Conservation (phyloP, 768 basidiomycete species). For the Hemileccinum impolitum region DNA sequence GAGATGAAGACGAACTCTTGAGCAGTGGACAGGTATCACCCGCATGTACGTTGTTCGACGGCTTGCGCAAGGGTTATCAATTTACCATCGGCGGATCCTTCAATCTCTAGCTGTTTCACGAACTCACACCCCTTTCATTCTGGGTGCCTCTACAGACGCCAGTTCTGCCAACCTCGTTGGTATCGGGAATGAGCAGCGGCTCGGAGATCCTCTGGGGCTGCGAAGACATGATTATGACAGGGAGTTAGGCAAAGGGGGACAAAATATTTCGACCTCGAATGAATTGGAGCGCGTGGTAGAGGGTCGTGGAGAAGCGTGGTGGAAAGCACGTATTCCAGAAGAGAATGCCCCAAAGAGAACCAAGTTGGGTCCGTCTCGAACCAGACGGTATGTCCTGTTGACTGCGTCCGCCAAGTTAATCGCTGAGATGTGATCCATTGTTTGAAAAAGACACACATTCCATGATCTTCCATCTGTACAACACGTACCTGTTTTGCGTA, state of each 20-base stretch:
- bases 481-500: conserved; percentile 44
- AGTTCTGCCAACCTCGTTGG: conserved; percentile 25
- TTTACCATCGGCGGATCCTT: conserved; percentile 3
- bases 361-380: conserved; percentile 23
- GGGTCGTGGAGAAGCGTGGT: conserved; percentile 15
- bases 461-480: conserved; percentile 55
- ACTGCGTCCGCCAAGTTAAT: neutral
- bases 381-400: conserved; percentile 18
- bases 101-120: conserved; percentile 22
- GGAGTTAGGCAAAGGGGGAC: conserved; percentile 2
- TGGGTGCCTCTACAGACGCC: conserved; percentile 29
- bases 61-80: conserved; percentile 6
- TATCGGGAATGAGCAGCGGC: conserved; percentile 15
- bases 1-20: conserved; percentile 63
- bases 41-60: conserved; percentile 43
- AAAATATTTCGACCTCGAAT: conserved; percentile 52
- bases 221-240: conserved; percentile 1
- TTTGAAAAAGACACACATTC: conserved; percentile 57
- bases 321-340: conserved; percentile 17
- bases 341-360: conserved; percentile 8
- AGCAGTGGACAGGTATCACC: conserved; percentile 81
- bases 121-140: conserved; percentile 18
- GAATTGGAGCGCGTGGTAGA: conserved; percentile 27
- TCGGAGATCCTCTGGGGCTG: conserved; percentile 1
- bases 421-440: neutral